These are phyloP conservation scores for Colletotrichum sp. DNA, from an alignment of 2,329 filamentous ascomycete species.

Conservation along the genomic window DNA sequence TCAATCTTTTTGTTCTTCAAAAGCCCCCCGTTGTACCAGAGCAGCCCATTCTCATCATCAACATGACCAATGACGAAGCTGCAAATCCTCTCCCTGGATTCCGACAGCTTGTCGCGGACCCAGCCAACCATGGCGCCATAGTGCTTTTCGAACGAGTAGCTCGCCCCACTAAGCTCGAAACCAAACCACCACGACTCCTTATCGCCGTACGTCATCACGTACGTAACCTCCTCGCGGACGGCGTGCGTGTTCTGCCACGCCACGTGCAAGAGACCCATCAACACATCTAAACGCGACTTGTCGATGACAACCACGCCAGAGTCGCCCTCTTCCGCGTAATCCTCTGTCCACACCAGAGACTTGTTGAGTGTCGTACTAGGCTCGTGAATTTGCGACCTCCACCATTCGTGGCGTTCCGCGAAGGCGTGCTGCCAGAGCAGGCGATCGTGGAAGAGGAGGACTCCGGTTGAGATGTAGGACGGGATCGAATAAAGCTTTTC, in stretches of 20 bases:
- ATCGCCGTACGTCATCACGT: conserved; percentile 46
- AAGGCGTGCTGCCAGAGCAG: conserved; percentile 40
- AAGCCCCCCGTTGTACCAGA: conserved; percentile 39
- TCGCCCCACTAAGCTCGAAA: conserved; percentile 40
- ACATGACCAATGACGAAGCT: conserved; percentile 45
- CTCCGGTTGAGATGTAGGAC: too few species aligned
- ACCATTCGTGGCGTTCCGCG: conserved; percentile 40
- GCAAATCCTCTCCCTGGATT: conserved; percentile 31
- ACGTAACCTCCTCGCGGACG: conserved; percentile 44
- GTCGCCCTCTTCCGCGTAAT: conserved; percentile 46
- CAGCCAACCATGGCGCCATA: conserved; percentile 47
- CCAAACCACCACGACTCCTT: conserved; percentile 53
- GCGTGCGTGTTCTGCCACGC: conserved; percentile 48
- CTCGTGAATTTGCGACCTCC: conserved; percentile 39
- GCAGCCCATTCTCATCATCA: too few species aligned
- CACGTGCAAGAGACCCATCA: conserved; percentile 41
- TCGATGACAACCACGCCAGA: conserved; percentile 46
- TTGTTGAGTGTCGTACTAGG: conserved; percentile 34
- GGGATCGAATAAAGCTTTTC: neutral
- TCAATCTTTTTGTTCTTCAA: conserved; percentile 42
- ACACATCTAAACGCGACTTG: conserved; percentile 39
- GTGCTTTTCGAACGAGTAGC: conserved; percentile 43
- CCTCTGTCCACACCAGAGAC: conserved; percentile 42
- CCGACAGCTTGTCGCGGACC: too few species aligned
- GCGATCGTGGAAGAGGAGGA: conserved; percentile 44